A percentile compares a stretch with the other conserved stretches of the same genome.
phyloP scores from a whole-genome alignment of 345 rosid species.

The Trapa bicornis region DNA sequence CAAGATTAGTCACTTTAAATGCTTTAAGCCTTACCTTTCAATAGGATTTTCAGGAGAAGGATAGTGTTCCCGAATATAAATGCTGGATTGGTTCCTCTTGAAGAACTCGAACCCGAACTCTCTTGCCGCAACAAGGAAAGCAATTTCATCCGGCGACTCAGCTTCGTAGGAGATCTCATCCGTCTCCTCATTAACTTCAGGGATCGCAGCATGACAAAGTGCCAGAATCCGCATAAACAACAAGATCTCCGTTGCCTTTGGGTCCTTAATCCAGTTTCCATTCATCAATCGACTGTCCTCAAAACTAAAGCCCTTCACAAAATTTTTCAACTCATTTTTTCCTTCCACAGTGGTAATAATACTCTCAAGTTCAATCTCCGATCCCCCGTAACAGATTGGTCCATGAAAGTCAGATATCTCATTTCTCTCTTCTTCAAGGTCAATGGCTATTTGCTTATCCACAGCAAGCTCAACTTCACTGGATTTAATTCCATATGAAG shows the following conservation, averaged over 20 bases:
- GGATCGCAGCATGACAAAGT: slow-evolving; percentile 89
- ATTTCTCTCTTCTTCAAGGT: slow-evolving; percentile 45
- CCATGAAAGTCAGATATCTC: not conserved
- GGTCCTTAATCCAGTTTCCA: slow-evolving; percentile 82
- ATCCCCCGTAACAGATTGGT: slow-evolving; percentile 7
- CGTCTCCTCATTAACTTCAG: slow-evolving; percentile 73
- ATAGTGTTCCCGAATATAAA: slow-evolving; percentile 54
- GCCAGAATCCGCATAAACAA: slow-evolving; percentile 72
- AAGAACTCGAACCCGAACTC: slow-evolving; percentile 95
- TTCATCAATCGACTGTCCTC: slow-evolving; percentile 71
- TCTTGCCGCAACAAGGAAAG: slow-evolving; percentile 93
- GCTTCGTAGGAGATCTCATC: slow-evolving; percentile 71
- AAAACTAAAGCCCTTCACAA: slow-evolving; percentile 75
- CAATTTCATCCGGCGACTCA: slow-evolving; percentile 96
- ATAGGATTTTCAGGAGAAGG: slow-evolving; percentile 34
- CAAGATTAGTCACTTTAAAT: not conserved
- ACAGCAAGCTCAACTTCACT: slow-evolving; percentile 96
- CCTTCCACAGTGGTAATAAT: slow-evolving; percentile 33
- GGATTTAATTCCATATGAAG: slow-evolving; percentile 60
- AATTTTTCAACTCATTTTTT: slow-evolving; percentile 23
- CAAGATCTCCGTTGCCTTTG: slow-evolving; percentile 42
- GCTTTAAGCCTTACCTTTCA: slow-evolving; percentile 48
- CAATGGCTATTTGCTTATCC: slow-evolving; percentile 75
- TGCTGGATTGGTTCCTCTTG: slow-evolving; percentile 84
- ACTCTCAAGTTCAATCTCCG: slow-evolving; percentile 77